Percentiles rank a stretch among this genome's conserved stretches.
Evolutionary conservation across 306 rosid species (phyloP).

Genomic region (Acacia melanoxylon): DNA sequence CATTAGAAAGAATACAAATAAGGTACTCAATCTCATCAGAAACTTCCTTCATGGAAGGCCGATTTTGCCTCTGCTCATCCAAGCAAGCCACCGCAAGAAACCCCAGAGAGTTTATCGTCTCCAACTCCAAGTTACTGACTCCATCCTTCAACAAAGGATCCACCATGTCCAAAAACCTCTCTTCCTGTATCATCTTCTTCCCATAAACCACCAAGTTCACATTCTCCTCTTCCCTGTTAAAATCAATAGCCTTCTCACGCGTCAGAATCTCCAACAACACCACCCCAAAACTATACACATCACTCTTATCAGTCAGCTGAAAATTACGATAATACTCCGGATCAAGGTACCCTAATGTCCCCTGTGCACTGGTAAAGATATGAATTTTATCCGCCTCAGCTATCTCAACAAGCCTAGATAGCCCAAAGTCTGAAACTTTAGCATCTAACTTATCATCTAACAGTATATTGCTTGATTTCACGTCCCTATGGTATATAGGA

Average conservation of each 20-base stretch:
- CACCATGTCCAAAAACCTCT: slow-evolving; percentile 45
- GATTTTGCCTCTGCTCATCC: slow-evolving; percentile 51
- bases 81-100: slow-evolving; percentile 50
- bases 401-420: slow-evolving; percentile 54
- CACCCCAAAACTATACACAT: slow-evolving; percentile 62
- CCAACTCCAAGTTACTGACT: slow-evolving; percentile 38
- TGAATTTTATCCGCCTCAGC: slow-evolving; percentile 43
- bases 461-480: slow-evolving; percentile 60
- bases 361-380: slow-evolving; percentile 54
- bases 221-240: slow-evolving; percentile 53
- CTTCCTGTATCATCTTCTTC: slow-evolving; percentile 44
- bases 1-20: slow-evolving; percentile 25
- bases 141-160: slow-evolving; percentile 48
- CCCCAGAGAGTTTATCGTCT: slow-evolving; percentile 53
- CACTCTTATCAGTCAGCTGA: slow-evolving; percentile 60
- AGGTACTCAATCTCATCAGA: slow-evolving; percentile 54
- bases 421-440: slow-evolving; percentile 58
- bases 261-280: slow-evolving; percentile 58
- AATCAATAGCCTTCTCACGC: slow-evolving; percentile 55
- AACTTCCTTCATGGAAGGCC: slow-evolving; percentile 69
- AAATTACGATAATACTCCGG: slow-evolving; percentile 52
- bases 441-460: slow-evolving; percentile 48
- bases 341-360: slow-evolving; percentile 56
- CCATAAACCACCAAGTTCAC: slow-evolving; percentile 59
- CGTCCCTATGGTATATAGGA: slow-evolving; percentile 56